Evolutionary conservation across 306 rosid genomes (phyloP).

Genomic region (Cucurbita maxima): DNA sequence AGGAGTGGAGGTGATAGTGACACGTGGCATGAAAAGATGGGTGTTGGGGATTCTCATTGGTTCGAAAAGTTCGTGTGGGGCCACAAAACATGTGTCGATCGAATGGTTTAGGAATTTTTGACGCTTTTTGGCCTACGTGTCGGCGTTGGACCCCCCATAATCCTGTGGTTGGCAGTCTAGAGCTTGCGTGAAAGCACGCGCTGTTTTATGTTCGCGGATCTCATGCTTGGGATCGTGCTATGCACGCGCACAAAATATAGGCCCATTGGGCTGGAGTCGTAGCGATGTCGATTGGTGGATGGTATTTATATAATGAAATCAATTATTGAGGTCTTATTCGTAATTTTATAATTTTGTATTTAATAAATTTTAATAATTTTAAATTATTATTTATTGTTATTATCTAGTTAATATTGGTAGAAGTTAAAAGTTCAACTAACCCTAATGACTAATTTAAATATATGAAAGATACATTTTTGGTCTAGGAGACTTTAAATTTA

Average conservation of each 20-base stretch:
- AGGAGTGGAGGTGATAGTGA: conserved; percentile 36
- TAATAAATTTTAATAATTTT: no score
- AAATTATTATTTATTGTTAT: no score
- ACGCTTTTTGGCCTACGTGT: conserved; percentile 7
- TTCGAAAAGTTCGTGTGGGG: conserved; percentile 2
- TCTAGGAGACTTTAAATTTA: no score
- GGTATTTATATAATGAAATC: no score
- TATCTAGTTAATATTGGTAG: no score
- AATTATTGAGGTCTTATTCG: no score
- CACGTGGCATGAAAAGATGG: conserved; percentile 61
- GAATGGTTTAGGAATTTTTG: not conserved
- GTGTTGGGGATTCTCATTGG: conserved; percentile 40
- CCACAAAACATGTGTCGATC: not conserved
- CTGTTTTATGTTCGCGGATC: not conserved
- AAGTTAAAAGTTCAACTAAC: no score
- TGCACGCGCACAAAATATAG: not conserved
- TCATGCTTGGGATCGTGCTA: not conserved
- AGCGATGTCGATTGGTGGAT: no score
- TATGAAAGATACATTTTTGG: no score
- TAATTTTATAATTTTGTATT: no score
- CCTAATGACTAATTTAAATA: no score
- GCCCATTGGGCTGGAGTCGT: no score
- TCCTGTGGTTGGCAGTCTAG: not conserved
- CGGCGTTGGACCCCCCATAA: not conserved
- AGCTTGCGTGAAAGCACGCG: not conserved